phyloP scores from a whole-genome alignment of 2,329 filamentous ascomycete species.

The Penicillium occitanis region DNA sequence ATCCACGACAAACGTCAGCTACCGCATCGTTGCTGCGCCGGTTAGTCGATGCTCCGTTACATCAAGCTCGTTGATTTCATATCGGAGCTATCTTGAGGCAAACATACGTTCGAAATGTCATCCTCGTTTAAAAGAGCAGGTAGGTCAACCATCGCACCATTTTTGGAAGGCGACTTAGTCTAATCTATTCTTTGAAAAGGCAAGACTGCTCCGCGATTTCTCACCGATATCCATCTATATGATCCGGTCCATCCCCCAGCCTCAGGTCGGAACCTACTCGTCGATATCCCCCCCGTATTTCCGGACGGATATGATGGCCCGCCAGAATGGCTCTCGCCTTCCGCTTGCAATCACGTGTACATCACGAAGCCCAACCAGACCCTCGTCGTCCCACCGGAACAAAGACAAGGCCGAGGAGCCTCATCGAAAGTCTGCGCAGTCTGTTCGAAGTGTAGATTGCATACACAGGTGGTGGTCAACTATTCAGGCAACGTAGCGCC shows the following conservation, averaged over 20 bases:
- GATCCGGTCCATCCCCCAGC: constrained; percentile 44
- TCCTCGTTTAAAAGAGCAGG: constrained; percentile 33
- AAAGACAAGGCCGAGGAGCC: constrained; percentile 43
- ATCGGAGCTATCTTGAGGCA: neutral
- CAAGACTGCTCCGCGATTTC: constrained; percentile 53
- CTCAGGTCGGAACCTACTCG: constrained; percentile 56
- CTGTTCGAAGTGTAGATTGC: constrained; percentile 62
- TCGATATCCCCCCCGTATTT: constrained; percentile 57
- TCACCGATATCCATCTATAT: constrained; percentile 48
- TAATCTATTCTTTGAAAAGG: constrained; percentile 30
- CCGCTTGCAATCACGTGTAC: constrained; percentile 61
- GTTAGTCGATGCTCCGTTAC: neutral
- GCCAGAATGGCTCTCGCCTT: constrained; percentile 38
- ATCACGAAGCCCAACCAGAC: constrained; percentile 58
- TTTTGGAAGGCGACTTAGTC: constrained; percentile 25
- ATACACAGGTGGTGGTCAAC: constrained; percentile 59
- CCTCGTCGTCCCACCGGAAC: constrained; percentile 44
- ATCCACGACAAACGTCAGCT: constrained; percentile 3
- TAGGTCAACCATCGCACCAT: constrained; percentile 24
- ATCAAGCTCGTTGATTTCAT: neutral
- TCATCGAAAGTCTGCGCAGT: constrained; percentile 60
- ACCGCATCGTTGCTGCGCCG: neutral
- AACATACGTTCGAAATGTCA: constrained; percentile 24
- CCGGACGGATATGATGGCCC: constrained; percentile 35
- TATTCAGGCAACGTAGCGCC: constrained; percentile 44